Percentiles rank a stretch among this genome's conserved stretches.
phyloP scores from a whole-genome alignment of 495 filamentous ascomycete species.

The Hypoxylon intermedium region DNA sequence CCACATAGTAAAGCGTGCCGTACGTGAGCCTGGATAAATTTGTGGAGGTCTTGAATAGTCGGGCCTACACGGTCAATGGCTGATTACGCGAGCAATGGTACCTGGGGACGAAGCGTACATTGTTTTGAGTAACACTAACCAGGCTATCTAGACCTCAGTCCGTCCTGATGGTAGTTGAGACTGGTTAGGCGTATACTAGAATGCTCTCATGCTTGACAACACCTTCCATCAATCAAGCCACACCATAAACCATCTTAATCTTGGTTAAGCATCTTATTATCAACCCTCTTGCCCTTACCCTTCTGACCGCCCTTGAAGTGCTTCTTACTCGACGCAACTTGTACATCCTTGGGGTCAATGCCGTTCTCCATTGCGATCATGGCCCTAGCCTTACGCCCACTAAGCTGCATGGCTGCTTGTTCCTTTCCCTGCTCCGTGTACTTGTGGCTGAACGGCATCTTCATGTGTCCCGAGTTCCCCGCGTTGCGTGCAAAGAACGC shows the following conservation, averaged over 20 bases:
- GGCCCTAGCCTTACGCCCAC: conserved; percentile 81
- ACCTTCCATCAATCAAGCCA: background rate
- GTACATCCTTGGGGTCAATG: conserved; percentile 82
- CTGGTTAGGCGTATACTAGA: no score
- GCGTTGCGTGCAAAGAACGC: conserved; percentile 79
- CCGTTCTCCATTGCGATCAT: conserved; percentile 87
- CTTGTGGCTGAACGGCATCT: conserved; percentile 82
- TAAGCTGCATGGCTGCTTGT: conserved; percentile 67
- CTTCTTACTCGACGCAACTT: conserved; percentile 78
- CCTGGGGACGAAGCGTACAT: background rate
- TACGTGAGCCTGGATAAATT: no score
- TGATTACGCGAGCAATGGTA: background rate
- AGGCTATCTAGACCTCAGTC: background rate
- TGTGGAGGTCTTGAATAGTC: no score
- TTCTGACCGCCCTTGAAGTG: conserved; percentile 85
- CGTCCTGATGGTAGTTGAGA: background rate
- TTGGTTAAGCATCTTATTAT: conserved; percentile 41
- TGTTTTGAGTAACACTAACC: background rate
- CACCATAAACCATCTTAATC: background rate
- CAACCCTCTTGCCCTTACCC: conserved; percentile 60
- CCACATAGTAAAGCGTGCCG: no score
- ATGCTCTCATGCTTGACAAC: background rate
- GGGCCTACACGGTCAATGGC: background rate
- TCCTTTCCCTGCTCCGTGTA: conserved; percentile 79
- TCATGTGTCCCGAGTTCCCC: conserved; percentile 68